Conservation (phyloP, 768 basidiomycete species). For the Suillus variegatus region DNA sequence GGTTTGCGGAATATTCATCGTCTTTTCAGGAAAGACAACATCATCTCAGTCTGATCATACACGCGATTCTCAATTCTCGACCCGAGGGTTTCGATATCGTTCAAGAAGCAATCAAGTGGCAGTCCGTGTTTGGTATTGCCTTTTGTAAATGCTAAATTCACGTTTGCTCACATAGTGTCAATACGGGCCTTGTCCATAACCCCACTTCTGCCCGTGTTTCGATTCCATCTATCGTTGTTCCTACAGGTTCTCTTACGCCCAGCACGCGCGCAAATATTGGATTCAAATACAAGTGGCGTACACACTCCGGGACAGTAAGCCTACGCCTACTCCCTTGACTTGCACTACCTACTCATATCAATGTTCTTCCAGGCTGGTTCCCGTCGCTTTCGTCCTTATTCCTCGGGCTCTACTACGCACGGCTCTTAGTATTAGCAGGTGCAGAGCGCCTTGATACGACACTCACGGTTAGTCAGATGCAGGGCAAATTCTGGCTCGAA, state of each 20-base stretch:
- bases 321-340: neutral
- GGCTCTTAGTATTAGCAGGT: constrained; percentile 88
- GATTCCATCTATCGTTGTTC: constrained; percentile 75
- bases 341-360: constrained; percentile 38
- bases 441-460: constrained; percentile 91
- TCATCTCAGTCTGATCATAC: constrained; percentile 51
- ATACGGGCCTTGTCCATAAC: constrained; percentile 83
- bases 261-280: constrained; percentile 26
- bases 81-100: constrained; percentile 82
- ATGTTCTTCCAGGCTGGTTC: constrained; percentile 77
- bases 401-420: constrained; percentile 73
- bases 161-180: constrained; percentile 50
- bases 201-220: constrained; percentile 82
- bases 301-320: constrained; percentile 80
- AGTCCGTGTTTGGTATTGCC: constrained; percentile 55
- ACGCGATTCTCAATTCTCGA: constrained; percentile 77
- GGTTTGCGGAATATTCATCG: no score
- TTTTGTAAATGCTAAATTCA: neutral
- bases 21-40: no score
- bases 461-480: constrained; percentile 97
- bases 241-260: constrained; percentile 39
- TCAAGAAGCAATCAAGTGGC: constrained; percentile 93
- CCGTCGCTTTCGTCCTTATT: constrained; percentile 78
- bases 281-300: constrained; percentile 69
- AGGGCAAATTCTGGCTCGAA: constrained; percentile 92